phyloP scores from a whole-genome alignment of 495 filamentous ascomycete genomes.

The Terfezia boudieri region DNA sequence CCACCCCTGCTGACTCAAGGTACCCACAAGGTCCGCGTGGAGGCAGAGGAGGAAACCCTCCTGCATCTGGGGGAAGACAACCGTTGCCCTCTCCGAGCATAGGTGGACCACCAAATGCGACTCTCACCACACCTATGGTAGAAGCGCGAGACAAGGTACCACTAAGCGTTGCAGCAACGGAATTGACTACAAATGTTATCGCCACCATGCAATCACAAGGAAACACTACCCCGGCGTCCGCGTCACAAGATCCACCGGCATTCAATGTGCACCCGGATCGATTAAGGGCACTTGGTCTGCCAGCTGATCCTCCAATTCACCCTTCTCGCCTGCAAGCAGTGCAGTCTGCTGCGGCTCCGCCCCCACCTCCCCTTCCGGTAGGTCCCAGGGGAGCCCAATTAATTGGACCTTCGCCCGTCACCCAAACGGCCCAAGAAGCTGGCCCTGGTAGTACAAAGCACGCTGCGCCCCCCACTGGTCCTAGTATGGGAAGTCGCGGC shows the following conservation, averaged over 20 bases:
- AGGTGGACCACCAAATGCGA: not conserved
- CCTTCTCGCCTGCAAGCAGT: conserved; percentile 20
- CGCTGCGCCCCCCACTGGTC: not conserved
- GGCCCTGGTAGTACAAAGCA: not conserved
- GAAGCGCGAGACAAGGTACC: not conserved
- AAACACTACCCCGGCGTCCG: not conserved
- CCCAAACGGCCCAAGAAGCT: not conserved
- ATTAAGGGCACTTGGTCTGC: not conserved
- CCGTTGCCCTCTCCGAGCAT: conserved; percentile 13
- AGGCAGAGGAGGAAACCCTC: conserved; percentile 12
- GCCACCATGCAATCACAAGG: not conserved
- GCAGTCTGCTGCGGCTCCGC: conserved; percentile 4
- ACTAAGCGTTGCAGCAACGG: not conserved
- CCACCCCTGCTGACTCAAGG: not conserved
- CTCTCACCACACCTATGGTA: not conserved
- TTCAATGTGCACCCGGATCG: not conserved
- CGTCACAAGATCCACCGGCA: not conserved
- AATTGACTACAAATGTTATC: not conserved
- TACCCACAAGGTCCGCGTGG: not conserved
- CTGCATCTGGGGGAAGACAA: conserved; percentile 15
- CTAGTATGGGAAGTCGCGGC: not conserved
- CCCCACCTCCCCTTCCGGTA: not conserved
- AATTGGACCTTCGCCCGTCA: not conserved
- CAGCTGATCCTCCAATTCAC: conserved; percentile 16
- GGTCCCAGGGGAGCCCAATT: not conserved